Base-by-base conservation (phyloP, 2,329 filamentous ascomycete species). In the Fusarium secorum region DNA sequence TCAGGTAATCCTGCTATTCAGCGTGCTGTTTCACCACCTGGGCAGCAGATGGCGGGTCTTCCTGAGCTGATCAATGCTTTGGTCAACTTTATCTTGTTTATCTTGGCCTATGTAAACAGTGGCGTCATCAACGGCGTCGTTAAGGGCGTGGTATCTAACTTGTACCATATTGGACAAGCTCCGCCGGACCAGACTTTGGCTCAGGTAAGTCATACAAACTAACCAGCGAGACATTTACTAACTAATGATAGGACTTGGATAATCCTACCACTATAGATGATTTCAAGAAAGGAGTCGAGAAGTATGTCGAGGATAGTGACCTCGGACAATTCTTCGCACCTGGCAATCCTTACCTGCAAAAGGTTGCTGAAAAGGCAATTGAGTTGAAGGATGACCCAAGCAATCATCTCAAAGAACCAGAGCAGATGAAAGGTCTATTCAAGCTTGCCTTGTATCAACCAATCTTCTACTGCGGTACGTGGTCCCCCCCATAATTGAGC, bases 221-320 rank as follows among this genome's bases (percentile, higher is more conserved):
- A 22, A 0, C 5, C 3, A 10, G 3, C 0, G 5, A 10, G n/a
- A 5, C 0, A 2, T 0, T 5, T 18, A 0, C 17, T 49, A 0
- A 49, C 11, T 0, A 2, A 18, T 11, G 3, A 32, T 5, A 49
- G 46, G 30, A 24, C 17, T 5, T 49, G 15, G 30, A 24, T 11
- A 49, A 49, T 14, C 46, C 46, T 24, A 33, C 30, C 4, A 49
- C 46, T 4, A 11, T 49, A 33, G 46, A 49, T 18, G 46, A 49
- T 20, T 49, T 49, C 30, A 17, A 49, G 4, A 18, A 5, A 6
- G 46, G 46, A 2, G 46, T 49, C n/a, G 46, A 49, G n/a, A 33
- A 24, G 30, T 49, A 49, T 49, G 46, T 49, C 4, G 15, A 49
- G 46, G 46, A 49, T 2, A 24, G n/a, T 11, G 46, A 24, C 6